Evolutionary conservation across 352 stramenopile species (phyloP), one percentile per base, ranked within the genome.

Genomic region (Blastocystis sp.): DNA sequence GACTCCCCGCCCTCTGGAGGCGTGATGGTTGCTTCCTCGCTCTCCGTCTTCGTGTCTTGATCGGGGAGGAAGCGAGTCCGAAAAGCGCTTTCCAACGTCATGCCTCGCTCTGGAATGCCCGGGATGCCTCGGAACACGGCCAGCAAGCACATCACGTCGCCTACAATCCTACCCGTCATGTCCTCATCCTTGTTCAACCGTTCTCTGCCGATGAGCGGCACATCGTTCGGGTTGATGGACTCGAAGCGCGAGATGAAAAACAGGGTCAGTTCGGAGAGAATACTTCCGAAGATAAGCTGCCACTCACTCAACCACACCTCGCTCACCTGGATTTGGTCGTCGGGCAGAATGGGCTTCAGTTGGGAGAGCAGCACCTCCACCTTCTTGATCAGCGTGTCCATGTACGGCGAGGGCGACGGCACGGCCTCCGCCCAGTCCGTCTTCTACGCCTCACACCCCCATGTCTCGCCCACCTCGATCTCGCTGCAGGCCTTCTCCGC

Each of bases 371-470:
- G 69, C 17, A 79, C 69, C 38, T 79, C 69, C 11, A 79, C 10
- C 43, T 79, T 79, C 23, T 79, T 79, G 23, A 79, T 79, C 21
- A 79, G 52, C 19, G 21, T 43, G 38, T 79, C 69, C 69, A 79
- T 79, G 38, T 79, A 79, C 11, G 69, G 69, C 17, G 28, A 60
- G 11, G 69, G 69, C 17, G 69, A 34, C 17, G 69, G 19, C 21
- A 79, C 52, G 7, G 52, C 14, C 53, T 79, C 69, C 17, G 9
- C 14, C 69, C 69, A 79, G 38, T 79, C 52, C 7, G 62, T 64
- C 43, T 7, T n/a, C 69, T 79, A 64, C 5, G 11, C 19, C 43
- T 34, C 11, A 62, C 45, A 79, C 0, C 9, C 40, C 28, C 2
- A 38, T 52, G 28, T 45, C 43, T n/a, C 61, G 11, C 43, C 7